phyloP scores from a whole-genome alignment of 345 rosid genomes.

The Salix suchowensis region DNA sequence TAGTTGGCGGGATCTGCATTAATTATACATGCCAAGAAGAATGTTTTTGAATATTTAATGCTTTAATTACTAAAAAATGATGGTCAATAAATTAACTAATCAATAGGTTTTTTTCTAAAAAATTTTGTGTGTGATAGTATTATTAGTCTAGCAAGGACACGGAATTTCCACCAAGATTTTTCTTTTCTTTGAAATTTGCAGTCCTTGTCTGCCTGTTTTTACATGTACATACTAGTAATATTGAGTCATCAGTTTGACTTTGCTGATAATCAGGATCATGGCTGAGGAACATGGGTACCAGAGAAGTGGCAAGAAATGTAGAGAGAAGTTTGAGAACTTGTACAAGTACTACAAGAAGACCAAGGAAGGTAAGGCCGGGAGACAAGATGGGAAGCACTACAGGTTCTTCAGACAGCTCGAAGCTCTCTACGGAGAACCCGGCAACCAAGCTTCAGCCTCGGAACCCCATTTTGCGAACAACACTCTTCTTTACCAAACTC shows the following conservation, averaged over 20 bases:
- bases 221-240: background rate
- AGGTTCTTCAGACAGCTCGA: conserved; percentile 95
- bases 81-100: background rate
- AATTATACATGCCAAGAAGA: background rate
- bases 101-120: background rate
- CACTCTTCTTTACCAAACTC: conserved; percentile 9
- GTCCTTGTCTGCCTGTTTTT: background rate
- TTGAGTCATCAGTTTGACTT: background rate
- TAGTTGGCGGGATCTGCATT: background rate
- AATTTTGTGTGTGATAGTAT: background rate
- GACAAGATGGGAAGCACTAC: conserved; percentile 97
- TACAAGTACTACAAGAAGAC: conserved; percentile 98
- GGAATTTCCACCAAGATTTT: background rate
- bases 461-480: conserved; percentile 35
- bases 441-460: conserved; percentile 39
- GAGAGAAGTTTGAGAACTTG: conserved; percentile 95
- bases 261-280: conserved; percentile 54
- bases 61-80: background rate
- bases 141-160: background rate
- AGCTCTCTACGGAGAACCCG: conserved; percentile 81
- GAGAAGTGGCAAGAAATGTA: conserved; percentile 95
- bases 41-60: background rate
- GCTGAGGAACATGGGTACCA: conserved; percentile 91
- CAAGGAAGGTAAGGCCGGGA: conserved; percentile 92
- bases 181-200: background rate